Evolutionary conservation across 805 yeast genomes (phyloP).

Genomic region (Pichia eremophila): DNA sequence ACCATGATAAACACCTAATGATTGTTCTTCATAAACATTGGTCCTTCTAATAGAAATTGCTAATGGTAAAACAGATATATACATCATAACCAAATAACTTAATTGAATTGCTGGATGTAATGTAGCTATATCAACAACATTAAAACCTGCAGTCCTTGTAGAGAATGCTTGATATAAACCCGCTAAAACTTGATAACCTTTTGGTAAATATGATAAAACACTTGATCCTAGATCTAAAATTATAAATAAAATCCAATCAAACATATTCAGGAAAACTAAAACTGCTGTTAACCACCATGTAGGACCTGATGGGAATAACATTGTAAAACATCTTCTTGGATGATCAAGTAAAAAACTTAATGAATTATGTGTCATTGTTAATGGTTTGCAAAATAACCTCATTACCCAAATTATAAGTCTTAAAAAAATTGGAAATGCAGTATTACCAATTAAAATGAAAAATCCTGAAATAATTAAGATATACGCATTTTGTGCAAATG

Average conservation of each 20-base stretch:
- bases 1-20: constrained; percentile 70
- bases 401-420: constrained; percentile 77
- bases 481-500: constrained; percentile 57
- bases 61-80: constrained; percentile 89
- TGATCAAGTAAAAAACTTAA: constrained; percentile 83
- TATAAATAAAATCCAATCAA: constrained; percentile 74
- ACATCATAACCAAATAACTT: constrained; percentile 94
- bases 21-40: constrained; percentile 95
- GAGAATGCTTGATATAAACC: constrained; percentile 88
- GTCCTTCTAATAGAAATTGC: constrained; percentile 96
- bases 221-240: constrained; percentile 57
- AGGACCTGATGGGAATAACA: constrained; percentile 84
- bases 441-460: constrained; percentile 84
- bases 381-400: constrained; percentile 55
- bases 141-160: constrained; percentile 90
- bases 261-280: constrained; percentile 58
- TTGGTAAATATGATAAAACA: constrained; percentile 44
- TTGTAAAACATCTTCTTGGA: constrained; percentile 93
- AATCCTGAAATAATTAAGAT: constrained; percentile 54
- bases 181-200: constrained; percentile 63
- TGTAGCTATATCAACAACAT: constrained; percentile 56
- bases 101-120: constrained; percentile 91
- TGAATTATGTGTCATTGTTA: constrained; percentile 62
- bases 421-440: constrained; percentile 83
- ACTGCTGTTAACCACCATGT: constrained; percentile 91